Evolutionary conservation across 2,329 filamentous ascomycete species (phyloP), one percentile per base, ranked within the genome.

Genomic region (Dactylellina leptospora): DNA sequence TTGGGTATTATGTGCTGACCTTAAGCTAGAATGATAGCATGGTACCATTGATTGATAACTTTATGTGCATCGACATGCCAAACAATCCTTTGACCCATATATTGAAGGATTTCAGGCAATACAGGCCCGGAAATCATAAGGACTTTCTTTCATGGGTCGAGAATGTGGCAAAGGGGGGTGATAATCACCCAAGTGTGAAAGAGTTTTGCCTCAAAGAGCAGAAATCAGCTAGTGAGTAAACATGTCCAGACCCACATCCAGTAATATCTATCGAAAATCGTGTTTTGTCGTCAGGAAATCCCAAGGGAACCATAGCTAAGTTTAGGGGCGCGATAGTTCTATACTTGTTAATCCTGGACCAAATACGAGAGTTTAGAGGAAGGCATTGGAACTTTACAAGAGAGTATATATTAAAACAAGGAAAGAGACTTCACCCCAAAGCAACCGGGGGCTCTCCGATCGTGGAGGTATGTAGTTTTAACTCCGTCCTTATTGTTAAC

Each of bases 1-100:
- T 13, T 25, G 18, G 20, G 20, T 4, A 30, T 30, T 9, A 3
- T 28, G 4, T 44, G 36, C 55, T 69, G 28, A 61, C 18, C 30
- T 61, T 4, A 3, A 4, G n/a, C n/a, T 28, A 72, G 68, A 97
- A 97, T 79, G 93, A 97, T 82, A 90, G 88, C 81, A 97, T 97
- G 84, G 88, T 96, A 60, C 93, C 93, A 2, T 86, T 97, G 2
- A 87, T 93, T 77, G 93, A 97, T 80, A 93, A 93, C 79, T 84
- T 97, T 55, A 85, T 95, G 62, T 73, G 69, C 20, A 50, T 64
- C 86, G 95, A 79, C 88, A 96, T 97, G 92, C 93, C 93, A 0
- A 82, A 87, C 59, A 97, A 92, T 3, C 93, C 93, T 0, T 86
- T 97, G 47, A 97, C 93, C 0, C 87, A 89, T 62, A 96, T 96